Evolutionary conservation across 2,329 filamentous ascomycete species (phyloP).

Genomic region (Lasiodiplodia citricola): DNA sequence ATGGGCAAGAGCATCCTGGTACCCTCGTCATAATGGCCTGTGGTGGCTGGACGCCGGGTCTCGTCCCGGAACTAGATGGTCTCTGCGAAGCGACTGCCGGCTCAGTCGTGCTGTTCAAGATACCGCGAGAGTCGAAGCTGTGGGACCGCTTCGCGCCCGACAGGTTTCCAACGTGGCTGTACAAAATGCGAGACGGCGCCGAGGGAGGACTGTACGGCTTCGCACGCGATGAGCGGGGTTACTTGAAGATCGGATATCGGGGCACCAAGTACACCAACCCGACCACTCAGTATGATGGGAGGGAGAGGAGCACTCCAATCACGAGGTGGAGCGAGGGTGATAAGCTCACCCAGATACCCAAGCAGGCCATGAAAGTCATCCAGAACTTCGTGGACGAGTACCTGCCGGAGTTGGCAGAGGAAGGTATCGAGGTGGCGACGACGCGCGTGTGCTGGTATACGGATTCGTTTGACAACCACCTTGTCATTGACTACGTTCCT

Average conservation of each 20-base stretch:
- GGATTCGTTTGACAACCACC: slow-evolving; percentile 34
- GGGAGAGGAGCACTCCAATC: slow-evolving; percentile 25
- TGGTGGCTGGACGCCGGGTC: slow-evolving; percentile 55
- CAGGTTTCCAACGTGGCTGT: slow-evolving; percentile 53
- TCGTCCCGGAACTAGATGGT: slow-evolving; percentile 56
- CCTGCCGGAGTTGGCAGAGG: slow-evolving; percentile 49
- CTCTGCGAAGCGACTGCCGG: slow-evolving; percentile 57
- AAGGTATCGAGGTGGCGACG: not conserved
- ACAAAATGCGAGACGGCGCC: slow-evolving; percentile 42
- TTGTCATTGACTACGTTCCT: slow-evolving; percentile 35
- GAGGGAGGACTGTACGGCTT: slow-evolving; percentile 56
- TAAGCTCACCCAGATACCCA: slow-evolving; percentile 32
- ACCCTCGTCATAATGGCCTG: slow-evolving; percentile 57
- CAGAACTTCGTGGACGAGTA: slow-evolving; percentile 45
- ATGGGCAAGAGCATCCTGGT: slow-evolving; percentile 46
- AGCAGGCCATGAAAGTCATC: slow-evolving; percentile 35
- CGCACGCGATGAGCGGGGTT: slow-evolving; percentile 32
- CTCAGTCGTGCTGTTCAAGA: slow-evolving; percentile 47
- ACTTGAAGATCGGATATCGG: slow-evolving; percentile 57
- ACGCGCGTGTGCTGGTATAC: slow-evolving; percentile 28
- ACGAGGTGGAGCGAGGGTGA: not conserved
- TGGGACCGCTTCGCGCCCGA: slow-evolving; percentile 49
- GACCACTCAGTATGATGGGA: slow-evolving; percentile 43
- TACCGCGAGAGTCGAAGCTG: slow-evolving; percentile 38
- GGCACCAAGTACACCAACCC: slow-evolving; percentile 56